These are phyloP conservation scores for Komagataella pastoris DNA, from an alignment of 805 yeast genomes.

Conservation along the genomic window DNA sequence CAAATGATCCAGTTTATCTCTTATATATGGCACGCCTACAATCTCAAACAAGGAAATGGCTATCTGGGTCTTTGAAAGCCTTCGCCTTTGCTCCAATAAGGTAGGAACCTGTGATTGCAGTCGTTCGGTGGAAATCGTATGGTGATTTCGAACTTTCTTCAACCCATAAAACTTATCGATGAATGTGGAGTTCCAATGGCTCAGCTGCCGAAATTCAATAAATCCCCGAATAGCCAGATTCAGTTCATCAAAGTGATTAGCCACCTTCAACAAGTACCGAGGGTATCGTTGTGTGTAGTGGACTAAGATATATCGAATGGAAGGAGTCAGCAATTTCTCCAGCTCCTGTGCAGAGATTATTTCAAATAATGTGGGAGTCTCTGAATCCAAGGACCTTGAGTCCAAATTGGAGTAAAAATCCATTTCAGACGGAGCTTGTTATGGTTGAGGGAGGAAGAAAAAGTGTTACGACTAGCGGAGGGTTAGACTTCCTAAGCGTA, in stretches of 20 bases:
- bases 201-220: conserved; percentile 60
- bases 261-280: conserved; percentile 40
- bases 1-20: conserved; percentile 50
- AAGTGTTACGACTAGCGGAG: neutral
- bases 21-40: conserved; percentile 55
- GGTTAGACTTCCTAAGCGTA: neutral
- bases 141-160: conserved; percentile 35
- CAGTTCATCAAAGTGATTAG: conserved; percentile 68
- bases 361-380: conserved; percentile 82
- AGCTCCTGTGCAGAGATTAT: conserved; percentile 72
- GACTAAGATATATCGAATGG: conserved; percentile 65
- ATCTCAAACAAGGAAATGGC: conserved; percentile 41
- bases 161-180: conserved; percentile 90
- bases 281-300: conserved; percentile 78
- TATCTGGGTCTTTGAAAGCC: conserved; percentile 41
- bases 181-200: conserved; percentile 70
- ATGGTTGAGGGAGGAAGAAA: neutral
- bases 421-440: conserved; percentile 23
- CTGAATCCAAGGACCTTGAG: conserved; percentile 61
- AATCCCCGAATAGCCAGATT: conserved; percentile 44
- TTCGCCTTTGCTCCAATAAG: conserved; percentile 33
- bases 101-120: conserved; percentile 3
- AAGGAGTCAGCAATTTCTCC: conserved; percentile 66
- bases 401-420: conserved; percentile 72
- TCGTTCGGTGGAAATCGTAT: conserved; percentile 4